Conservation (phyloP, 2,329 filamentous ascomycete genomes). For the Diaporthe batatas region DNA sequence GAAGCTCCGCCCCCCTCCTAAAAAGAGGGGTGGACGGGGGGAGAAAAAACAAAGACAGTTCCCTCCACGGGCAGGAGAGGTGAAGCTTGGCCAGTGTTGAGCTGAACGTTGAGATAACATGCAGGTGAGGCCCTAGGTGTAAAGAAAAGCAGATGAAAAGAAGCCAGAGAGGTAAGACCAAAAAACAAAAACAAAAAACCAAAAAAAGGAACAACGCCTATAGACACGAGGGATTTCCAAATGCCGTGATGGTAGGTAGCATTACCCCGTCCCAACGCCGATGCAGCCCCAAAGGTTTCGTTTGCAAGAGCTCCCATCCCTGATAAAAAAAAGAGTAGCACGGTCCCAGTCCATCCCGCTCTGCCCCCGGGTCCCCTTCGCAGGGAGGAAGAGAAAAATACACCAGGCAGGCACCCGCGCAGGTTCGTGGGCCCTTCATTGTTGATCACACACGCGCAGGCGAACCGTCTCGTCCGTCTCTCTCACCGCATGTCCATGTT, state of each 20-base stretch:
- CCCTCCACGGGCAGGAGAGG: neutral
- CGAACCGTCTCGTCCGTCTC: too few species aligned
- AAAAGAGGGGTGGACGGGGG: too few species aligned
- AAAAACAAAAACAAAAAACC: neutral
- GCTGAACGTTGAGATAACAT: slow-evolving; percentile 7
- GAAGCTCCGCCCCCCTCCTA: too few species aligned
- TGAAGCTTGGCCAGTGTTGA: neutral
- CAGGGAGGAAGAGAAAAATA: neutral
- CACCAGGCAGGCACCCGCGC: slow-evolving; percentile 10
- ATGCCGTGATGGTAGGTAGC: slow-evolving; percentile 36
- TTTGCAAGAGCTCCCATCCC: neutral
- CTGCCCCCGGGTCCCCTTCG: neutral
- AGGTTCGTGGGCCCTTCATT: neutral
- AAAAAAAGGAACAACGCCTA: neutral
- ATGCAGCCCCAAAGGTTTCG: slow-evolving; percentile 12
- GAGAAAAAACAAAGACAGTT: too few species aligned
- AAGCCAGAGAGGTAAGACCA: neutral
- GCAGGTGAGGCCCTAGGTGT: neutral
- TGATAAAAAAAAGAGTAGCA: neutral
- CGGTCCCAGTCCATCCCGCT: neutral
- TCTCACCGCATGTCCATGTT: slow-evolving; percentile 66
- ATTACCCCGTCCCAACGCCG: slow-evolving; percentile 29
- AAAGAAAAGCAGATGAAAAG: neutral
- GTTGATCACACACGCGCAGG: neutral
- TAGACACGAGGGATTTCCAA: slow-evolving; percentile 34